Base-by-base conservation (phyloP, 2,329 filamentous ascomycete genomes). In the Talaromyces funiculosus region DNA sequence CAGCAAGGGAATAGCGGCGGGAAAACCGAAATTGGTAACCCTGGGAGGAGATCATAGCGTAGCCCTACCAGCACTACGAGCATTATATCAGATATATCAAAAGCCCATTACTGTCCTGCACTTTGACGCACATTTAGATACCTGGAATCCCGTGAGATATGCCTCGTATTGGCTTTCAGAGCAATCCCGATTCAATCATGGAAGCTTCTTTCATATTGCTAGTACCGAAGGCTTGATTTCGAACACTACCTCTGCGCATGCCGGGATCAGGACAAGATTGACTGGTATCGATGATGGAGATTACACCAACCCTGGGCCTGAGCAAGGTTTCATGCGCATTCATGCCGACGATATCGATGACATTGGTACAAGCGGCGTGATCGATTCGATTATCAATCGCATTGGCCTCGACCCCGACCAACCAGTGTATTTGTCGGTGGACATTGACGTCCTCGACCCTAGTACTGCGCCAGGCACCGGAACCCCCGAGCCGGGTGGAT, bases 121-220 rank as follows among this genome's bases (percentile, higher is more conserved):
- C 72, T 91, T 92, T 73, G 89, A 92, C 68, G 86, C 81, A 2
- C 90, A 95, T 72, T 81, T 94, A 1, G 90, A 94, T 71, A 94
- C 90, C 2, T 94, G 90, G 90, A 87, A 93, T 71, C 90, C 90
- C 2, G 83, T 74, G 35, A 75, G 90, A 66, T 96, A 95, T 74
- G 89, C 90, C 0, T 86, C 83, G 16, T 85, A 86, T 59, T 96
- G 92, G 92, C 74, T 79, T 6, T 83, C 82, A 2, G 82, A 85
- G 62, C 89, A 90, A 72, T 82, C 85, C 2, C 84, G 87, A 66
- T 94, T 95, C 78, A 96, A 87, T 69, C 92, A 96, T 74, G 92
- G 92, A 4, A 90, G 85, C 66, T 94, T 96, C 86, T 96, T 96
- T 81, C 93, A 90, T 88, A 83, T 93, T 66, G 92, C 92, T 5